phyloP scores from a whole-genome alignment of 768 basidiomycete genomes.

The Daedaleopsis sinensis region DNA sequence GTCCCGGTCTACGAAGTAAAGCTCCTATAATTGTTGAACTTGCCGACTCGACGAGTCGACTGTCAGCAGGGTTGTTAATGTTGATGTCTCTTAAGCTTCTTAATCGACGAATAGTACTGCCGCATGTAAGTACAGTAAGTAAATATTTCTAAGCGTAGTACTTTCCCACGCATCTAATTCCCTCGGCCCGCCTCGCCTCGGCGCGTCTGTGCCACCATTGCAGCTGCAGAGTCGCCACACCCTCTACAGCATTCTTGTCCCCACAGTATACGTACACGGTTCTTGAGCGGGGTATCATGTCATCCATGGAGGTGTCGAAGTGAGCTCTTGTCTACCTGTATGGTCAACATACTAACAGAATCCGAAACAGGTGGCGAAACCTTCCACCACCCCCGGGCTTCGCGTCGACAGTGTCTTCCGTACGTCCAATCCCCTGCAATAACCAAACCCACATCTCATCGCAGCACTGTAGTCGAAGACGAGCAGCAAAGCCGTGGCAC shows the following conservation, averaged over 20 bases:
- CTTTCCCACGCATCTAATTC: too few species aligned
- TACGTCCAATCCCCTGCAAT: slow-evolving; percentile 19
- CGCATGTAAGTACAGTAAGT: too few species aligned
- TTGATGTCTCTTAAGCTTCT: too few species aligned
- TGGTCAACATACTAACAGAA: neutral
- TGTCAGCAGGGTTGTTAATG: too few species aligned
- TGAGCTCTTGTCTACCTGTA: slow-evolving; percentile 4
- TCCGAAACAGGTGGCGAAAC: slow-evolving; percentile 54
- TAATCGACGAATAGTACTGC: too few species aligned
- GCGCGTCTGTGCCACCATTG: too few species aligned
- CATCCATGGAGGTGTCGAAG: slow-evolving; percentile 19
- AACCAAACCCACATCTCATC: neutral
- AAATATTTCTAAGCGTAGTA: too few species aligned
- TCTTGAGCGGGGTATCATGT: neutral
- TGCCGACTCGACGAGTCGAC: too few species aligned
- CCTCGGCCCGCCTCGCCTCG: neutral
- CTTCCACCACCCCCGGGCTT: slow-evolving; percentile 74
- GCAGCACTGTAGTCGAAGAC: slow-evolving; percentile 44
- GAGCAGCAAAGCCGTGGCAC: slow-evolving; percentile 36
- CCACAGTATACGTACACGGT: neutral
- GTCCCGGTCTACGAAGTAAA: too few species aligned
- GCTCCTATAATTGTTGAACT: too few species aligned
- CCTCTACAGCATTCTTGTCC: neutral
- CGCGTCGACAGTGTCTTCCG: slow-evolving; percentile 45
- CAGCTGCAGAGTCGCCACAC: too few species aligned